A percentile compares a stretch with the other conserved stretches of the same genome.
Conservation (phyloP, 2,329 filamentous ascomycete species). For the Gaeumannomyces tritici region DNA sequence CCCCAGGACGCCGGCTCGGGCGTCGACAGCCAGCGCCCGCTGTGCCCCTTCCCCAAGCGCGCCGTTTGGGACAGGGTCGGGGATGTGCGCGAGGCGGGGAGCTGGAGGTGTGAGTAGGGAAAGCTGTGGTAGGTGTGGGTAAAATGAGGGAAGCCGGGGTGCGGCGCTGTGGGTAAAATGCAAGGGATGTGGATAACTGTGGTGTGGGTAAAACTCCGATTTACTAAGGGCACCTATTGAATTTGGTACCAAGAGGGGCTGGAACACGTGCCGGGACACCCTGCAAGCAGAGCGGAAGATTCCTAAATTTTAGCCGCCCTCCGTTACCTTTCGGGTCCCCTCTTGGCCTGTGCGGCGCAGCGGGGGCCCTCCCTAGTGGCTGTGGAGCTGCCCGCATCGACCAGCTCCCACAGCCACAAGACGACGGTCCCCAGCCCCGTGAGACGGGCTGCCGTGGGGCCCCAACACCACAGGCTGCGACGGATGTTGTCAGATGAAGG, state of each 20-base stretch:
- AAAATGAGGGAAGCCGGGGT: too few species aligned
- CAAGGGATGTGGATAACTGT: too few species aligned
- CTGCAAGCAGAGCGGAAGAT: too few species aligned
- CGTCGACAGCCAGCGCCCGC: conserved; percentile 1
- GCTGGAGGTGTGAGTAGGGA: conserved; percentile 1
- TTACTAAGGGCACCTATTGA: too few species aligned
- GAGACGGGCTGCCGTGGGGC: neutral
- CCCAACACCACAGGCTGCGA: neutral
- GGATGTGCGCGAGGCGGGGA: neutral
- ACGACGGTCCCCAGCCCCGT: neutral
- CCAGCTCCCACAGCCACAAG: neutral
- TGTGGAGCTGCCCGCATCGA: neutral
- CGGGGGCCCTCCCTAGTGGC: neutral
- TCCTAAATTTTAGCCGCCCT: too few species aligned
- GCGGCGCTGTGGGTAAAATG: too few species aligned
- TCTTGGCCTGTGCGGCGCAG: neutral
- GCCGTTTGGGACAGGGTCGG: conserved; percentile 1
- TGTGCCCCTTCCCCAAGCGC: neutral
- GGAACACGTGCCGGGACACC: too few species aligned
- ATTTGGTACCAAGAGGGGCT: too few species aligned
- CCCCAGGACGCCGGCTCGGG: neutral
- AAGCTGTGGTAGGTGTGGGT: too few species aligned
- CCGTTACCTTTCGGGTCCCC: too few species aligned
- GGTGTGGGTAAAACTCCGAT: too few species aligned
- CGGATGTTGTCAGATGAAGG: too few species aligned